Conservation (phyloP, 441 rosid genomes). For the Bruguiera hainesii region DNA sequence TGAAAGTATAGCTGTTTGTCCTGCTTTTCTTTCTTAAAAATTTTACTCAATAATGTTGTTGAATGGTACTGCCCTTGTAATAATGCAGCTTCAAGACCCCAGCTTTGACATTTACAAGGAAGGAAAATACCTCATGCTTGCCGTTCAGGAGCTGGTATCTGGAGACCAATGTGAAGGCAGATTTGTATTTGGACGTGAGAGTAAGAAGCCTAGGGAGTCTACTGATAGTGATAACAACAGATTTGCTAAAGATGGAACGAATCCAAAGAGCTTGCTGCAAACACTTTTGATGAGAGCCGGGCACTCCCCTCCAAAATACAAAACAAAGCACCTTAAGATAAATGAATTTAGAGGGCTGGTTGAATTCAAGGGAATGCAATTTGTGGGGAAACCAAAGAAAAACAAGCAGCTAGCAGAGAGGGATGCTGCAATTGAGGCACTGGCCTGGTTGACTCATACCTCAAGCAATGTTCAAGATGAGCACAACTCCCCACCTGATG, state of each 20-base stretch:
- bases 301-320: slow-evolving; percentile 96
- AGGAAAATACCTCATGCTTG: slow-evolving; percentile 88
- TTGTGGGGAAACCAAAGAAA: slow-evolving; percentile 90
- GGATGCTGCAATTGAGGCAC: slow-evolving; percentile 93
- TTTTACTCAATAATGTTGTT: not conserved
- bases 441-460: slow-evolving; percentile 96
- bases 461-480: slow-evolving; percentile 42
- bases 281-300: slow-evolving; percentile 96
- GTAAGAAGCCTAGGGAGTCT: slow-evolving; percentile 54
- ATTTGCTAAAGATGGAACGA: slow-evolving; percentile 79
- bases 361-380: slow-evolving; percentile 98
- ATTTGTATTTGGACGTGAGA: slow-evolving; percentile 91
- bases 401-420: slow-evolving; percentile 96
- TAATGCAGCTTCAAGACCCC: slow-evolving; percentile 76
- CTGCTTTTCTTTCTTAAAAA: not conserved
- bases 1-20: not conserved
- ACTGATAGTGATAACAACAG: slow-evolving; percentile 34
- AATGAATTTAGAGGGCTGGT: slow-evolving; percentile 95
- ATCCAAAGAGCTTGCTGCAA: slow-evolving; percentile 93
- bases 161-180: slow-evolving; percentile 98
- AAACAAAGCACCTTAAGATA: slow-evolving; percentile 87
- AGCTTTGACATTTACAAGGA: slow-evolving; percentile 72
- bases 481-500: slow-evolving; percentile 59
- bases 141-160: slow-evolving; percentile 86
- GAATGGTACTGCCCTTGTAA: slow-evolving; percentile 13